Evolutionary conservation across 306 rosid genomes (phyloP).

Genomic region (Geum urbanum): DNA sequence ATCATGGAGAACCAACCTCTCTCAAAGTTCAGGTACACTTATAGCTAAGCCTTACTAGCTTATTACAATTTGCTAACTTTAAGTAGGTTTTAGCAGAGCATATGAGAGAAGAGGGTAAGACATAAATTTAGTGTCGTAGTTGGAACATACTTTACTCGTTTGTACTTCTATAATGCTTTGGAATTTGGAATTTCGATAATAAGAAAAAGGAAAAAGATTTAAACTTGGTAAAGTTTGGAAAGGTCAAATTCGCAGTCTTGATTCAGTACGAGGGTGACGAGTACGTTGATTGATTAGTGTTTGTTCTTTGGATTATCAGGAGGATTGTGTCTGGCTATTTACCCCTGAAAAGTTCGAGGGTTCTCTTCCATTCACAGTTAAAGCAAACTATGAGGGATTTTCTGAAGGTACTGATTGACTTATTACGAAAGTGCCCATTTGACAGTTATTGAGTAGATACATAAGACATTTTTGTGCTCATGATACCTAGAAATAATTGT

Average conservation of each 20-base stretch:
- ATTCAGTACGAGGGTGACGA: background rate
- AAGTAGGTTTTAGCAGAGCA: background rate
- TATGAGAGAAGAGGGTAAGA: no score
- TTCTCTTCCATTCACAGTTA: no score
- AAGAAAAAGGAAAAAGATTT: no score
- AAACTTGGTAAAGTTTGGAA: background rate
- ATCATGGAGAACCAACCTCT: slow-evolving; percentile 82
- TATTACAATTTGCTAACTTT: no score
- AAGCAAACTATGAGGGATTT: no score
- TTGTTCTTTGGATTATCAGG: slow-evolving; percentile 45
- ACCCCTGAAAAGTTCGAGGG: slow-evolving; percentile 56
- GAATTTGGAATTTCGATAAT: no score
- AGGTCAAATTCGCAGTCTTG: background rate
- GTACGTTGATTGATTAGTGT: slow-evolving; percentile 3
- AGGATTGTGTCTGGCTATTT: slow-evolving; percentile 67
- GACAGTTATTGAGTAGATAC: no score
- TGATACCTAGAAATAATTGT: background rate
- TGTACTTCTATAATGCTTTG: no score
- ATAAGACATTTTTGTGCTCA: slow-evolving; percentile 10
- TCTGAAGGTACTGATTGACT: no score
- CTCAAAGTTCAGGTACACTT: slow-evolving; percentile 64
- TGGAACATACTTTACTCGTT: no score
- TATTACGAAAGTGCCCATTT: no score
- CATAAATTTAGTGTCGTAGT: no score
- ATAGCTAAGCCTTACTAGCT: background rate